Evolutionary conservation across 2,329 filamentous ascomycete species (phyloP), one percentile per base, ranked within the genome.

Genomic region (Volutella citrinella): DNA sequence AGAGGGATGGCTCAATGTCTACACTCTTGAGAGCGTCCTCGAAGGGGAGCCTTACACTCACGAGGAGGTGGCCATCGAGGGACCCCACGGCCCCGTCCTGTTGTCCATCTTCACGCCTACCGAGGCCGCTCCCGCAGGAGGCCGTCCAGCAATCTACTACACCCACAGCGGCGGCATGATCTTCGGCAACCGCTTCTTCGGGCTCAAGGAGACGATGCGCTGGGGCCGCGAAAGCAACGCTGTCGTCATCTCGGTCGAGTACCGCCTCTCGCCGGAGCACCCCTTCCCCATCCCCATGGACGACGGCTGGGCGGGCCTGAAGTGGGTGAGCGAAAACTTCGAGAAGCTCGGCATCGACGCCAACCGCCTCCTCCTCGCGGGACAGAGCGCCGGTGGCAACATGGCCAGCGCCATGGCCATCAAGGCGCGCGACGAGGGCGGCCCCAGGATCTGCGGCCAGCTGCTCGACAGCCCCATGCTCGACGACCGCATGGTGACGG

Each of bases 51-150:
- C 46, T 30, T 48, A 46, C 29, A 50, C 48, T 6, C 44, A 52
- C 32, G 32, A 45, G 16, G 48, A 52, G 33, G 40, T 36, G 25
- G 32, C 31, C 9, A 30, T 45, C 18, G 38, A 43, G 9, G 43
- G 42, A 9, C 42, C 45, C 21, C 26, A 42, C 15, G 42, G 46
- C 14, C 36, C 37, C 18, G 38, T 52, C 26, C 38, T 31, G 3
- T 33, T 52, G 10, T 49, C 45, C 30, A 38, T 50, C 34, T 54
- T 52, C 40, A 31, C 29, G 10, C 49, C 46, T 29, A 34, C 25
- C 7, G 10, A 10, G 6, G 7, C 30, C 13, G 10, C 34, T 3
- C 12, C 29, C 8, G 22, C 27, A 6, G 19, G 27, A 10, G 27
- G 37, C 7, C 38, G 29, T 8, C 49, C 51, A 3, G 43, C 16